Conservation (phyloP, 1,284 basidiomycete genomes). For the Stygiomarasmius scandens region DNA sequence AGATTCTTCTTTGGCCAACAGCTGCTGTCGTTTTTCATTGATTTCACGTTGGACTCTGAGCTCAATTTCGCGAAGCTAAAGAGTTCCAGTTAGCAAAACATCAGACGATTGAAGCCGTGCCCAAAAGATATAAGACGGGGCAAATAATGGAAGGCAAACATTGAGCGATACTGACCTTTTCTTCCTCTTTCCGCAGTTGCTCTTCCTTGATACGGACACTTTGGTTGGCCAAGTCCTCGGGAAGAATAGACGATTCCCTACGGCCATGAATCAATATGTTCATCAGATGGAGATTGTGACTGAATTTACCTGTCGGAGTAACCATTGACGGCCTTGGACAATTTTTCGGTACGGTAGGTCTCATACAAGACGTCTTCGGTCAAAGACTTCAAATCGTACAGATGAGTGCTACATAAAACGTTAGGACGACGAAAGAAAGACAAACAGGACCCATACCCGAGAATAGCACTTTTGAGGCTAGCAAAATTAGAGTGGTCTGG, state of each 20-base stretch:
- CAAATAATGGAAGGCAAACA: neutral
- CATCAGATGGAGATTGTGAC: neutral
- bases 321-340: slow-evolving; percentile 76
- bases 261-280: slow-evolving; percentile 53
- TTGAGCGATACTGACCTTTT: slow-evolving; percentile 66
- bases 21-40: slow-evolving; percentile 94
- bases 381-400: slow-evolving; percentile 89
- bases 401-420: slow-evolving; percentile 68
- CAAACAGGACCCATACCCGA: slow-evolving; percentile 57
- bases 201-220: slow-evolving; percentile 96
- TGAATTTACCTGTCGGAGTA: slow-evolving; percentile 67
- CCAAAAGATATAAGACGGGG: too few species aligned
- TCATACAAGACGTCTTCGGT: slow-evolving; percentile 94
- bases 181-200: slow-evolving; percentile 93
- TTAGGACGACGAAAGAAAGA: neutral
- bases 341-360: slow-evolving; percentile 97
- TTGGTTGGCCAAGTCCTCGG: slow-evolving; percentile 93
- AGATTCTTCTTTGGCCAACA: slow-evolving; percentile 88
- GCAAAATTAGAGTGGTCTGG: slow-evolving; percentile 95
- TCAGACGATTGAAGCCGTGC: too few species aligned
- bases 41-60: slow-evolving; percentile 96
- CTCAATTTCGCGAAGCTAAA: slow-evolving; percentile 88
- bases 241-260: slow-evolving; percentile 64
- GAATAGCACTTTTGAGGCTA: slow-evolving; percentile 82
- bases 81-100: too few species aligned